phyloP scores from a whole-genome alignment of 2,329 filamentous ascomycete genomes.

The Lojkania enalia region DNA sequence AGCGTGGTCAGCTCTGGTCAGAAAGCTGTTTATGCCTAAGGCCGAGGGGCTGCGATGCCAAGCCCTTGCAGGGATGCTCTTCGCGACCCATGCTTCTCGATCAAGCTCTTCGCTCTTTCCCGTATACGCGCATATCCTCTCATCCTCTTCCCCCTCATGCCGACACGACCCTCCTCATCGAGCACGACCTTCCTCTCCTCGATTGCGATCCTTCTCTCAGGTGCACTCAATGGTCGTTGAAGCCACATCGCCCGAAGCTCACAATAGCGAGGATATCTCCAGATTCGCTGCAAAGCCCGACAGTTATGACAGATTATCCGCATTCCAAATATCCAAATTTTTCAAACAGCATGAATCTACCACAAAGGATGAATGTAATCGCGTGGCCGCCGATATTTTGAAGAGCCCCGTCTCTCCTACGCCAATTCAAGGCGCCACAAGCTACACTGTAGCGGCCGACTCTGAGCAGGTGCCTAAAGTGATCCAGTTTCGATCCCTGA shows the following conservation, averaged over 20 bases:
- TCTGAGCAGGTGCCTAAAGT: conserved; percentile 11
- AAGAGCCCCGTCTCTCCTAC: conserved; percentile 19
- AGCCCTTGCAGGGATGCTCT: too few relatives aligned
- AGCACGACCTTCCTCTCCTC: too few relatives aligned
- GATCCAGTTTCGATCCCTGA: conserved; percentile 13
- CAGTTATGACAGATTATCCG: conserved; percentile 20
- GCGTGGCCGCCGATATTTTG: conserved; percentile 16
- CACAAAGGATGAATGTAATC: conserved; percentile 18
- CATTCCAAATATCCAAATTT: conserved; percentile 18
- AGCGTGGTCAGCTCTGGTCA: too few relatives aligned
- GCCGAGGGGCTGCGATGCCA: too few relatives aligned
- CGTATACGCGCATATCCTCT: too few relatives aligned
- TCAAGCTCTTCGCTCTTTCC: too few relatives aligned
- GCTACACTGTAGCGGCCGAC: conserved; percentile 18
- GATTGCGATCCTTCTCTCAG: conserved; percentile 10
- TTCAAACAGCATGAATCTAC: conserved; percentile 17
- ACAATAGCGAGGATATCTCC: conserved; percentile 17
- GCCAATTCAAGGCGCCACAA: conserved; percentile 14
- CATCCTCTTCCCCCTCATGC: too few relatives aligned
- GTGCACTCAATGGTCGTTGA: conserved; percentile 12
- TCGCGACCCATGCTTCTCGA: too few relatives aligned
- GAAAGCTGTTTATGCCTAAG: too few relatives aligned
- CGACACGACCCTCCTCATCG: too few relatives aligned
- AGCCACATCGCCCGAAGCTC: conserved; percentile 12
- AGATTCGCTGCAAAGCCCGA: conserved; percentile 16